Evolutionary conservation across 345 rosid species (phyloP).

Genomic region (Eucalyptus erythrocorys): DNA sequence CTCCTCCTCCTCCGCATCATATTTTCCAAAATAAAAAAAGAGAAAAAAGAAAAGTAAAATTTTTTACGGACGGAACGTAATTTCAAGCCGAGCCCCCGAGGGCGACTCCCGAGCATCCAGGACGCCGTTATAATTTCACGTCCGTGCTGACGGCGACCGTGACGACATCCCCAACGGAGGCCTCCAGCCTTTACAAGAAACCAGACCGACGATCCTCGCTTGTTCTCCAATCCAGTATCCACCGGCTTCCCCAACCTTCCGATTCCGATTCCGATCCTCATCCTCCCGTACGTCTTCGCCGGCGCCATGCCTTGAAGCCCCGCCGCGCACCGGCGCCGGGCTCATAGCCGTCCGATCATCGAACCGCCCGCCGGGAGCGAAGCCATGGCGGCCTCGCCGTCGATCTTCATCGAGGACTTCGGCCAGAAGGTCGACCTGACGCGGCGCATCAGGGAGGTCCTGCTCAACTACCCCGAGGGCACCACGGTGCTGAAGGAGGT

Average conservation of each 20-base stretch:
- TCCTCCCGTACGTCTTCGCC: not conserved
- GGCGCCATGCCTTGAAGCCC: not conserved
- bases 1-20: not conserved
- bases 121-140: not conserved
- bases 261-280: not conserved
- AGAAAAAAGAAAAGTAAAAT: not conserved
- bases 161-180: not conserved
- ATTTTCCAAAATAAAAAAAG: not conserved
- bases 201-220: not conserved
- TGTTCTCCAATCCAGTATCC: not conserved
- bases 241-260: not conserved
- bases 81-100: not conserved
- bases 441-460: conserved; percentile 91
- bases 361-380: not conserved
- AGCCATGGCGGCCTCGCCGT: conserved; percentile 47
- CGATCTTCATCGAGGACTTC: conserved; percentile 77
- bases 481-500: conserved; percentile 90
- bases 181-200: not conserved
- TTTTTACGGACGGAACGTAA: not conserved
- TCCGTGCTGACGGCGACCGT: not conserved
- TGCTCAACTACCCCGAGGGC: conserved; percentile 91
- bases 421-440: conserved; percentile 98
- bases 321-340: not conserved
- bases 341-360: not conserved
- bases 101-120: not conserved